Evolutionary conservation across 116 monocot species (phyloP), one percentile per base, ranked within the genome.

Genomic region (Papilionanthe hybrid): DNA sequence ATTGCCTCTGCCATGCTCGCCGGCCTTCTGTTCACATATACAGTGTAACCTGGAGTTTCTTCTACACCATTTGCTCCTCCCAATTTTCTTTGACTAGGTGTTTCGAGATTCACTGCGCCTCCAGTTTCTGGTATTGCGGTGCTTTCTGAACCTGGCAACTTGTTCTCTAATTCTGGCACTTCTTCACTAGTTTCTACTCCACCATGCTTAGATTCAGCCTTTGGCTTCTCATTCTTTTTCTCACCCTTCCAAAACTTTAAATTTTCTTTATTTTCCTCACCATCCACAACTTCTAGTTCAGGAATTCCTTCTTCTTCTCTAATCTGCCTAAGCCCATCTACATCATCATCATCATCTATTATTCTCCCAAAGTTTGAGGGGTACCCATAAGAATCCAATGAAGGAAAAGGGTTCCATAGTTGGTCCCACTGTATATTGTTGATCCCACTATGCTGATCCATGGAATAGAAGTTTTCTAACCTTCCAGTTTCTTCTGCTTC

Each of bases 261-360:
- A 45, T 7, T 58, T 58, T 58, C 58, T 58, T 22, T 67, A 11
- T 29, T 29, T 71, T 73, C 67, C 44, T 82, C 13, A 15, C 42
- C 86, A n/a, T 83, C 79, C 1, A 83, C 85, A 28, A 92, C 96
- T 80, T 97, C 97, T 65, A 97, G 75, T 50, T 94, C 97, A 3
- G 96, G 94, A 53, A 97, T 97, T 18, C 96, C 96, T 92, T 97
- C 97, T 81, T 87, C 89, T 83, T 92, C 91, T 57, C 97, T 78
- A 10, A 97, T 88, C 72, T 80, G 89, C 82, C 89, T 86, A 15
- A 94, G 72, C 42, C 83, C 80, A 22, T 86, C 91, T 49, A 82
- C 75, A 37, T 94, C 94, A 78, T 97, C 96, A 76, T 79, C 79
- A 76, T 79, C 78, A 72, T 89, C 29, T 23, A 67, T 25, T 67